Percentiles rank a stretch among this genome's conserved stretches.
Evolutionary conservation across 148 eudicot species (phyloP).

Genomic region (Chenopodium album): DNA sequence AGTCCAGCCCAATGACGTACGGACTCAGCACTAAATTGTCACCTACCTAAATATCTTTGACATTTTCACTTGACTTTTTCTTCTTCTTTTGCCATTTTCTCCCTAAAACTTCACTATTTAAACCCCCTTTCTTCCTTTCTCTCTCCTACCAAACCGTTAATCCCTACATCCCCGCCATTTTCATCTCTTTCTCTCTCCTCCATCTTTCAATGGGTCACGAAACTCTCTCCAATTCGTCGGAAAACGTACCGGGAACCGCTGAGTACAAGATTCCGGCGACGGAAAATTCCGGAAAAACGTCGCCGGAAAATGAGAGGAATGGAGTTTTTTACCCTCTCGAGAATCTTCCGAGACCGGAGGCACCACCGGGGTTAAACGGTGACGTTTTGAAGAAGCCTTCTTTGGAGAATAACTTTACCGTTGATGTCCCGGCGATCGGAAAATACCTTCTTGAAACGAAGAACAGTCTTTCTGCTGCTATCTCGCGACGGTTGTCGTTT

Average conservation of each 20-base stretch:
- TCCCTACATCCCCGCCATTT: slow-evolving; percentile 30
- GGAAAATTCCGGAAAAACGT: background rate
- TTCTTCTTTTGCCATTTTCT: background rate
- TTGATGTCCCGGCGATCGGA: slow-evolving; percentile 58
- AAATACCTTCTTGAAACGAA: slow-evolving; percentile 61
- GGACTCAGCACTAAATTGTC: background rate
- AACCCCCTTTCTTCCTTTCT: background rate
- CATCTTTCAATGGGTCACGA: slow-evolving; percentile 12
- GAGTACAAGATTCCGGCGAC: background rate
- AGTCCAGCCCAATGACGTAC: background rate
- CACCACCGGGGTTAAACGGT: slow-evolving; percentile 48
- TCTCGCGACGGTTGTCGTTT: slow-evolving; percentile 42
- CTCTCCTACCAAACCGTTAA: slow-evolving; percentile 15
- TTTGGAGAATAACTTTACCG: slow-evolving; percentile 25
- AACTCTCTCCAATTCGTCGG: slow-evolving; percentile 2
- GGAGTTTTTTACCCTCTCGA: slow-evolving; percentile 41
- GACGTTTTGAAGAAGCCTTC: slow-evolving; percentile 7
- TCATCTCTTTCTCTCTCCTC: slow-evolving; percentile 6
- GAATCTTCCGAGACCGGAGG: slow-evolving; percentile 59
- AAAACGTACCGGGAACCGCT: background rate
- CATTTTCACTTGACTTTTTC: slow-evolving; percentile 7
- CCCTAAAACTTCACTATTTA: background rate
- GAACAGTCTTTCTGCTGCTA: slow-evolving; percentile 49
- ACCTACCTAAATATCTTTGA: background rate
- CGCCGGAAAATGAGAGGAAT: background rate